These are phyloP conservation scores for Jamesozyma rosinii DNA, from an alignment of 805 yeast genomes.

Conservation along the genomic window DNA sequence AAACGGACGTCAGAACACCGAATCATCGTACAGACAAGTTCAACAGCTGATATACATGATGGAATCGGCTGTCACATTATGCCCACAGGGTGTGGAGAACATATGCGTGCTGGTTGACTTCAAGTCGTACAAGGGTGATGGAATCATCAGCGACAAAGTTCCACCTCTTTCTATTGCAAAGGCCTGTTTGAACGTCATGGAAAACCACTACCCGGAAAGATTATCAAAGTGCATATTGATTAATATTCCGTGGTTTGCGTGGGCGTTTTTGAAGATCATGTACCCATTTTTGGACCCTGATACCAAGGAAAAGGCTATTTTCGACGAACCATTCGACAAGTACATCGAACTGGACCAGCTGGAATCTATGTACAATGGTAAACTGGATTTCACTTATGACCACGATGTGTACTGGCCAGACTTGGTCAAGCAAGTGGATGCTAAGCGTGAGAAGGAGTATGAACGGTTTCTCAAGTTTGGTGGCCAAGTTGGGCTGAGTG, in stretches of 20 bases:
- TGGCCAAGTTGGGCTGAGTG: slow-evolving; percentile 44
- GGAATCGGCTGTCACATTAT: slow-evolving; percentile 42
- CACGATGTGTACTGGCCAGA: slow-evolving; percentile 48
- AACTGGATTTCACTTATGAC: slow-evolving; percentile 41
- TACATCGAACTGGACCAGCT: slow-evolving; percentile 46
- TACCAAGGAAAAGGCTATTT: slow-evolving; percentile 47
- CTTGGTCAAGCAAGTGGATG: slow-evolving; percentile 36
- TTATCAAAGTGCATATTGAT: slow-evolving; percentile 45
- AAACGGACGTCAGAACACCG: slow-evolving; percentile 48
- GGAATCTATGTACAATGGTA: slow-evolving; percentile 40
- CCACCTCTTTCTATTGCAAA: slow-evolving; percentile 44
- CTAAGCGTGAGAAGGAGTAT: slow-evolving; percentile 33
- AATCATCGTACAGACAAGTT: slow-evolving; percentile 43
- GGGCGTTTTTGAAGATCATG: slow-evolving; percentile 46
- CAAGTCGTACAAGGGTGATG: slow-evolving; percentile 35
- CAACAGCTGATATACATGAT: slow-evolving; percentile 50
- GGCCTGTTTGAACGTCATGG: slow-evolving; percentile 43
- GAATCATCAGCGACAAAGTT: slow-evolving; percentile 32
- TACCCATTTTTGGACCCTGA: slow-evolving; percentile 53
- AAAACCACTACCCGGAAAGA: slow-evolving; percentile 51
- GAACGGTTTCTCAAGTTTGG: slow-evolving; percentile 35
- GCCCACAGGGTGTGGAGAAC: slow-evolving; percentile 53
- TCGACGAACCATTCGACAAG: slow-evolving; percentile 49
- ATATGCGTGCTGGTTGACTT: slow-evolving; percentile 48
- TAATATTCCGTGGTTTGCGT: slow-evolving; percentile 49